These are phyloP conservation scores for Komagataella pseudopastoris DNA, from an alignment of 805 yeast species.

Conservation along the genomic window DNA sequence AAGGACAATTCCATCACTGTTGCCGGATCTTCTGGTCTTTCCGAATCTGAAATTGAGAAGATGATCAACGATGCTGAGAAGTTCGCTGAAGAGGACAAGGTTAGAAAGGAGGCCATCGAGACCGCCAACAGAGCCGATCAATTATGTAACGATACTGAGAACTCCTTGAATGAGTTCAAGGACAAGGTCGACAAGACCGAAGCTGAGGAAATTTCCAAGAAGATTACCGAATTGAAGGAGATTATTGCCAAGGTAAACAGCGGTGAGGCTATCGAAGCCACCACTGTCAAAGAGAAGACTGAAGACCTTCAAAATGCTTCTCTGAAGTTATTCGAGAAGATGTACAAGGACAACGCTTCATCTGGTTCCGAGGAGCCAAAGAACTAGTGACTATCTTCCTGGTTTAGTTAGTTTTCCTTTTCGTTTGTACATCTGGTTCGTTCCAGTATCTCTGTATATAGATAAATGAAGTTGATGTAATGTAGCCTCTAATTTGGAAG, in stretches of 20 bases:
- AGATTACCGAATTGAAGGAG: slow-evolving; percentile 49
- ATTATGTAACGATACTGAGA: slow-evolving; percentile 77
- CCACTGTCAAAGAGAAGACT: slow-evolving; percentile 50
- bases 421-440: neutral
- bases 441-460: neutral
- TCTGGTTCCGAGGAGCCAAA: slow-evolving; percentile 8
- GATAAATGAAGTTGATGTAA: neutral
- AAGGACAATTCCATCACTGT: slow-evolving; percentile 65
- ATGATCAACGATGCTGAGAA: slow-evolving; percentile 55
- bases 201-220: slow-evolving; percentile 34
- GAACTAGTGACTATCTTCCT: slow-evolving; percentile 4
- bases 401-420: neutral
- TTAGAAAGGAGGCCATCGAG: slow-evolving; percentile 47
- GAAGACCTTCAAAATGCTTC: slow-evolving; percentile 67
- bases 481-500: neutral
- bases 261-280: slow-evolving; percentile 34
- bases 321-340: slow-evolving; percentile 65
- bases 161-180: slow-evolving; percentile 65
- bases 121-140: slow-evolving; percentile 70
- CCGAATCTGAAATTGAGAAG: slow-evolving; percentile 52
- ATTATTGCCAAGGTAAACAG: slow-evolving; percentile 45
- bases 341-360: slow-evolving; percentile 25
- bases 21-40: slow-evolving; percentile 54
- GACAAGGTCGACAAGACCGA: slow-evolving; percentile 42
- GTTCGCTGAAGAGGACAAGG: slow-evolving; percentile 46